Evolutionary conservation across 75 land plant species (phyloP).

Genomic region (Chamaecyparis obtusa): DNA sequence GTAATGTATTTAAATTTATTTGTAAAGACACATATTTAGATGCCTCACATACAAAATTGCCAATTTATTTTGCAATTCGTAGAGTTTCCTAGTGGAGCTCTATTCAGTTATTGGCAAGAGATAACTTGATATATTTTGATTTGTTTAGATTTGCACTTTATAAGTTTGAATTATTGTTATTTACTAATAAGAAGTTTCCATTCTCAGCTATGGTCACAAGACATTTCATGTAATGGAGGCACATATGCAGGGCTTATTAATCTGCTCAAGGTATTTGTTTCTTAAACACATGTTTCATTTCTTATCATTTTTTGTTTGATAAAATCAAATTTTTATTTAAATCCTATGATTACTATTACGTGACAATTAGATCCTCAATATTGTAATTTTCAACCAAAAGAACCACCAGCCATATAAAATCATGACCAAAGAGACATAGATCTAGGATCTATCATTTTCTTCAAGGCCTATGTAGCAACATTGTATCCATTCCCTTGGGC

Average conservation of each 20-base stretch:
- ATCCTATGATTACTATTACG: no score
- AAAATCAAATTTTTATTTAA: no score
- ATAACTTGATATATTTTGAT: neutral
- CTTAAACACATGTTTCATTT: neutral
- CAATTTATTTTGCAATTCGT: neutral
- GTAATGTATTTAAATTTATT: neutral
- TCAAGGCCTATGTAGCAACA: no score
- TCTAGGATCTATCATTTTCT: no score
- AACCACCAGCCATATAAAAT: no score
- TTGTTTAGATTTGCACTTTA: neutral
- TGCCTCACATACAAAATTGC: neutral
- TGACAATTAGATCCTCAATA: no score
- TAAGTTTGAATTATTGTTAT: neutral
- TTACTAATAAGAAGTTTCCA: neutral
- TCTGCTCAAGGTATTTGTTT: neutral
- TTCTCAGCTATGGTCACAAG: neutral
- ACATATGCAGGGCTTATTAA: neutral
- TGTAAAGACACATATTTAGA: neutral
- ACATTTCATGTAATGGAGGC: conserved; percentile 2
- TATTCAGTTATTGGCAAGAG: neutral
- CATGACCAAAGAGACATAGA: no score
- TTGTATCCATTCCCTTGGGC: no score
- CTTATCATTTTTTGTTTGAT: neutral
- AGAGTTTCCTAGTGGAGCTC: neutral
- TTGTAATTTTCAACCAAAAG: no score